phyloP scores from a whole-genome alignment of 306 rosid genomes.

The Pueraria montana region DNA sequence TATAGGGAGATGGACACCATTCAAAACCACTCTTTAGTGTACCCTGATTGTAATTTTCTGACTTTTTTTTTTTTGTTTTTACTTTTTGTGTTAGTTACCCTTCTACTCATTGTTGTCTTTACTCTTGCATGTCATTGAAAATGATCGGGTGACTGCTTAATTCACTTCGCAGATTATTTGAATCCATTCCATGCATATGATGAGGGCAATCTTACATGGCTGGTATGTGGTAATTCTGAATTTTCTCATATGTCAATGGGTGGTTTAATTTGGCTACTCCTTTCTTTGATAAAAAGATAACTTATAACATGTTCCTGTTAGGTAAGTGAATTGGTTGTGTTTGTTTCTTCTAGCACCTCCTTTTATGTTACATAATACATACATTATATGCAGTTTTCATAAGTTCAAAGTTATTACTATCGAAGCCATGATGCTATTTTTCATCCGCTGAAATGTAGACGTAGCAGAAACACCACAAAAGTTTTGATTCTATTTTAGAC shows the following conservation, averaged over 20 bases:
- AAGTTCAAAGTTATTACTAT: neutral
- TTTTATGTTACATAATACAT: neutral
- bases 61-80: neutral
- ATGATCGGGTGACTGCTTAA: constrained; percentile 33
- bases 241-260: constrained; percentile 11
- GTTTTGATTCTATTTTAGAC: neutral
- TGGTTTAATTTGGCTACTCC: constrained; percentile 10
- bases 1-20: constrained; percentile 65
- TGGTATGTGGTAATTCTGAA: constrained; percentile 54
- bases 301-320: neutral
- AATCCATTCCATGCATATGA: constrained; percentile 78
- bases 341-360: neutral
- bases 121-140: constrained; percentile 16
- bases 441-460: too few species aligned
- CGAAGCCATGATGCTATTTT: too few species aligned
- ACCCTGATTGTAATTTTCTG: constrained; percentile 67
- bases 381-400: neutral
- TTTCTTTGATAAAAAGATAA: constrained; percentile 10
- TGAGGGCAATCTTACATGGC: constrained; percentile 80
- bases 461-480: neutral
- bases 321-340: neutral
- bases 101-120: constrained; percentile 1
- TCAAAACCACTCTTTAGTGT: constrained; percentile 60
- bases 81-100: neutral
- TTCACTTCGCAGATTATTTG: constrained; percentile 62